Evolutionary conservation across 1,284 basidiomycete species (phyloP), one percentile per base, ranked within the genome.

Genomic region (Meripilus lineatus): DNA sequence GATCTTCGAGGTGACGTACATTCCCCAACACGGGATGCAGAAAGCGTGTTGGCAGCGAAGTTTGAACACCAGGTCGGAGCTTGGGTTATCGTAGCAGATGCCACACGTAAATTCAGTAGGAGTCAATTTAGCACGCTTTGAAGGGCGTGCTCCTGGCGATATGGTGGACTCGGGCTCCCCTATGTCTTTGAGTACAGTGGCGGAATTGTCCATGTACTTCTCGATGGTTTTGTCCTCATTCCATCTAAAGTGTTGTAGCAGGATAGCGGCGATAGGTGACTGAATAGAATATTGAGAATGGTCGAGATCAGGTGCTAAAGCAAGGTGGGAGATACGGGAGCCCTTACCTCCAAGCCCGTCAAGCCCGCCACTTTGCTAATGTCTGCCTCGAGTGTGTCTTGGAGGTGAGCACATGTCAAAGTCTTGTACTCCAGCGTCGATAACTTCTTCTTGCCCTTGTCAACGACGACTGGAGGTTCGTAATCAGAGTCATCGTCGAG

Each of bases 231-330:
- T 73, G 56, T 85, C 82, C 42, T 73, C 69, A 63, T 84, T 81
- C 81, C 81, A 85, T 20, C 68, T 66, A 60, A 77, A 82, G 56
- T 81, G 74, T 10, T 79, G 72, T 1, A 84, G 66, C 2, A 85
- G 68, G 20, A 79, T 76, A 3, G 78, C 74, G 1, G 77, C 77
- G 15, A 75, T 72, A 13, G 66, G 68, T 26, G 67, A 60, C 70
- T 69, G 25, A 15, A 44, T 40, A 44, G 38, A 17, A 28, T 22
- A 18, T 21, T 39, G 32, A 28, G 51, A 49, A 40, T 47, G 34
- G 48, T 33, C 40, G 39, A 30, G 42, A 25, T 50, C 36, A 42
- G 26, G 33, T 18, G 25, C 26, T 21, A 41, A 15, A 28, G 34
- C 30, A 37, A 40, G 46, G 30, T 41, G 32, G 24, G 36, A 20